Conservation (phyloP, 306 rosid genomes). For the Neltuma alba region DNA sequence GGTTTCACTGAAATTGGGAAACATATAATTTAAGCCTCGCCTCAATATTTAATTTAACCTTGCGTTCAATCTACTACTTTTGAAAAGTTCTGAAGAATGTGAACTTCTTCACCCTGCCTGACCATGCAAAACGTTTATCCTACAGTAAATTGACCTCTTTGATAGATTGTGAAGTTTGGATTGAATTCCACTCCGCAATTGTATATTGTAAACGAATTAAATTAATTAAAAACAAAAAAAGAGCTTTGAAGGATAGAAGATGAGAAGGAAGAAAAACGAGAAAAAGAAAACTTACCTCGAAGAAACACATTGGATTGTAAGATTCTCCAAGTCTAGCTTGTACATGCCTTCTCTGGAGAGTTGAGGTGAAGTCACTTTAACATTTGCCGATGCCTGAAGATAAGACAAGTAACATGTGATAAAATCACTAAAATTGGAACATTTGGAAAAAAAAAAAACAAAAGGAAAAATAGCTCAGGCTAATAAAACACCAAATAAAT, state of each 20-base stretch:
- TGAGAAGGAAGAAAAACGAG: background rate
- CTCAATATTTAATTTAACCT: constrained; percentile 7
- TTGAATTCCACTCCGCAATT: no score
- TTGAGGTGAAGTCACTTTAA: constrained; percentile 89
- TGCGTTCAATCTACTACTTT: background rate
- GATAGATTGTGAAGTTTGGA: no score
- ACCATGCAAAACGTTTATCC: no score
- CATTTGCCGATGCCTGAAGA: constrained; percentile 82
- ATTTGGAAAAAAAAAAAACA: background rate
- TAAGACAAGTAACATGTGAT: background rate
- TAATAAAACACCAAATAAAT: background rate
- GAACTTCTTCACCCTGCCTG: background rate
- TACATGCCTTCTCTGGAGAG: constrained; percentile 73
- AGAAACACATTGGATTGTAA: constrained; percentile 59
- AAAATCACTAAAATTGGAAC: background rate
- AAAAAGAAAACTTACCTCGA: constrained; percentile 52
- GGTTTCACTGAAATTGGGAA: constrained; percentile 63
- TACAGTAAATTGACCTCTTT: no score
- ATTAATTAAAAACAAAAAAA: no score
- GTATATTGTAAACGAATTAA: no score
- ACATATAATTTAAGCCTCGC: constrained; percentile 29
- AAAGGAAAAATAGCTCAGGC: background rate
- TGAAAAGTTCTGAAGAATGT: background rate
- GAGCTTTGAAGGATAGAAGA: background rate
- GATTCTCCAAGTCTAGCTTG: constrained; percentile 65